Evolutionary conservation across 345 rosid genomes (phyloP).

Genomic region (Aegle marmelos): DNA sequence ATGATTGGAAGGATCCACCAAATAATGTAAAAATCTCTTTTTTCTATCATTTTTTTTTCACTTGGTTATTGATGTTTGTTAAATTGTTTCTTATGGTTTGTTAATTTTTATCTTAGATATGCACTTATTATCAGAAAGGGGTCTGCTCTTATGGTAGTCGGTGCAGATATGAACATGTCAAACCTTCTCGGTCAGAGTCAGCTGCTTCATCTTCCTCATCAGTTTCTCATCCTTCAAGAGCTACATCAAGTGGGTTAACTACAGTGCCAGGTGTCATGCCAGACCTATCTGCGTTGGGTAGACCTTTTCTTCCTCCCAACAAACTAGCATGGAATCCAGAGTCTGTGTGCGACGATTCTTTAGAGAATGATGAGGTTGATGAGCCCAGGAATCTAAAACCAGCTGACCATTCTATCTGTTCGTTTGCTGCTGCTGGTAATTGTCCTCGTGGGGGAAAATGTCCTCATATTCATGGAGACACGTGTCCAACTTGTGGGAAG

Average conservation of each 20-base stretch:
- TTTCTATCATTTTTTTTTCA: neutral
- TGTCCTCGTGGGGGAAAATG: conserved; percentile 82
- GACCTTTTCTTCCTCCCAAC: conserved; percentile 26
- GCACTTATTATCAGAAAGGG: conserved; percentile 93
- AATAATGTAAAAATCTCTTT: conserved; percentile 48
- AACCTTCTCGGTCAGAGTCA: conserved; percentile 39
- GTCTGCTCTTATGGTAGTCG: conserved; percentile 74
- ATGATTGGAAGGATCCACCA: conserved; percentile 64
- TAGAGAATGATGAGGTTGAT: conserved; percentile 29
- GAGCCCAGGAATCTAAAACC: conserved; percentile 43
- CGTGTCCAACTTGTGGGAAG: conserved; percentile 78
- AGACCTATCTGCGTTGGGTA: conserved; percentile 38
- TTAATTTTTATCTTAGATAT: conserved; percentile 42
- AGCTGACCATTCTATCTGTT: conserved; percentile 68
- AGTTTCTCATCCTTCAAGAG: conserved; percentile 25
- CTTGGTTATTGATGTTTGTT: neutral
- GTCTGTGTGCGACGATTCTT: conserved; percentile 24
- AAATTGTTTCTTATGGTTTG: conserved; percentile 3
- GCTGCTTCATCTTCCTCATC: conserved; percentile 57
- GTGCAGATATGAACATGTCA: conserved; percentile 82
- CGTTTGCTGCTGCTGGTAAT: conserved; percentile 80
- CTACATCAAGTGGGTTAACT: conserved; percentile 22
- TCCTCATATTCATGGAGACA: conserved; percentile 84
- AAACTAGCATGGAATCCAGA: conserved; percentile 44
- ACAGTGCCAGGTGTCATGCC: conserved; percentile 23